Percentiles rank a stretch among this genome's conserved stretches.
These are phyloP conservation scores for Paradendryphiella salina DNA, from an alignment of 2,329 filamentous ascomycete genomes.

Conservation along the genomic window DNA sequence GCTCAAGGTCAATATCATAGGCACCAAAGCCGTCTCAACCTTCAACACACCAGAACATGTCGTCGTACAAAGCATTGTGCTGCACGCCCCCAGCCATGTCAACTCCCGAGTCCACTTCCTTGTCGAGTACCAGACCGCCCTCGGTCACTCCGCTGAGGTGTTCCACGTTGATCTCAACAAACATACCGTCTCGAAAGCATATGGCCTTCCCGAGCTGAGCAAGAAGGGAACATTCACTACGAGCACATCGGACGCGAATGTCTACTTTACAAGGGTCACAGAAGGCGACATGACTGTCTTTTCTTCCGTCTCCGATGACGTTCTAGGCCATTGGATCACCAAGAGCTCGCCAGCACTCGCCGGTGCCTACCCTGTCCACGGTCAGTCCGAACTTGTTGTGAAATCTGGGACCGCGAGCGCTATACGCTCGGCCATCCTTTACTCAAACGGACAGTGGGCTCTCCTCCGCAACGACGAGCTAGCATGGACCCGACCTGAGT, in stretches of 20 bases:
- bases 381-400: slow-evolving; percentile 79
- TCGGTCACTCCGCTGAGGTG: slow-evolving; percentile 78
- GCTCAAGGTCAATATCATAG: slow-evolving; percentile 72
- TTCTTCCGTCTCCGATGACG: slow-evolving; percentile 74
- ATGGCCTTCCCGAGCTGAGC: slow-evolving; percentile 72
- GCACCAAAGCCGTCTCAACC: slow-evolving; percentile 50
- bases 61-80: slow-evolving; percentile 56
- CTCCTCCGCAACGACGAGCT: slow-evolving; percentile 80
- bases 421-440: slow-evolving; percentile 72
- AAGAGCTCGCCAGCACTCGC: slow-evolving; percentile 47
- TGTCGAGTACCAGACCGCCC: slow-evolving; percentile 73
- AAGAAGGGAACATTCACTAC: slow-evolving; percentile 77
- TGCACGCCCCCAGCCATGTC: slow-evolving; percentile 74
- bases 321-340: slow-evolving; percentile 74
- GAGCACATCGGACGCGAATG: slow-evolving; percentile 75
- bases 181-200: slow-evolving; percentile 72
- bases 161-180: slow-evolving; percentile 79
- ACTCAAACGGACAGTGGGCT: slow-evolving; percentile 73
- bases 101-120: slow-evolving; percentile 81
- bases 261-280: slow-evolving; percentile 86
- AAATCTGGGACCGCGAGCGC: slow-evolving; percentile 71
- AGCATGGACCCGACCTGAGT: slow-evolving; percentile 81
- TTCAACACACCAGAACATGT: slow-evolving; percentile 50
- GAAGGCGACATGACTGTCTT: slow-evolving; percentile 72
- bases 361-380: slow-evolving; percentile 59